Conservation (phyloP, 108 stramenopile species). For the Nitzschia inconspicua region DNA sequence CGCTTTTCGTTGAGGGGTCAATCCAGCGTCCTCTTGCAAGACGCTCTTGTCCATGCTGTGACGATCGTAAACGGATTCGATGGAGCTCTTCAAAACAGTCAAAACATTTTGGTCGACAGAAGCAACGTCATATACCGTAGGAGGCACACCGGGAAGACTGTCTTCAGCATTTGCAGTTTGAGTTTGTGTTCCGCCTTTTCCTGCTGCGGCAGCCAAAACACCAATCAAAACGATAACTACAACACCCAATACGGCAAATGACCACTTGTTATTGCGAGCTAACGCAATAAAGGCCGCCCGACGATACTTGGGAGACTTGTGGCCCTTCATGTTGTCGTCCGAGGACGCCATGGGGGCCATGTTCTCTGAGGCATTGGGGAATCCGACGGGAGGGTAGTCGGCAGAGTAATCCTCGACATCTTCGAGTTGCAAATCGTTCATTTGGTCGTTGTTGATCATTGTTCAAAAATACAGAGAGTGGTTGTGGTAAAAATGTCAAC, state of each 20-base stretch:
- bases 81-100: conserved; percentile 1
- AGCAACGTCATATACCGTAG: background rate
- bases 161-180: background rate
- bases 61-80: conserved; percentile 12
- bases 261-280: conserved; percentile 22
- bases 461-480: no score
- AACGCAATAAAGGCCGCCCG: conserved; percentile 5
- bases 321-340: background rate
- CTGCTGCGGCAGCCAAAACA: conserved; percentile 13
- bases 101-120: conserved; percentile 9
- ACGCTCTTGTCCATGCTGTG: conserved; percentile 24
- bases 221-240: conserved; percentile 16
- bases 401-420: conserved; percentile 36
- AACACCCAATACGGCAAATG: background rate
- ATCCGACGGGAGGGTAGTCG: conserved; percentile 26
- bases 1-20: conserved; percentile 27
- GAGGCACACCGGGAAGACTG: background rate
- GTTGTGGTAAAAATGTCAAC: no score
- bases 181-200: background rate
- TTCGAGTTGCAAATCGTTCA: conserved; percentile 27
- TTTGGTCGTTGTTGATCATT: background rate
- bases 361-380: conserved; percentile 15
- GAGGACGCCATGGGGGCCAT: conserved; percentile 11
- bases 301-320: conserved; percentile 7
- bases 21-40: conserved; percentile 5